These are phyloP conservation scores for Teunomyces atbi DNA, from an alignment of 805 yeast species.

Conservation along the genomic window DNA sequence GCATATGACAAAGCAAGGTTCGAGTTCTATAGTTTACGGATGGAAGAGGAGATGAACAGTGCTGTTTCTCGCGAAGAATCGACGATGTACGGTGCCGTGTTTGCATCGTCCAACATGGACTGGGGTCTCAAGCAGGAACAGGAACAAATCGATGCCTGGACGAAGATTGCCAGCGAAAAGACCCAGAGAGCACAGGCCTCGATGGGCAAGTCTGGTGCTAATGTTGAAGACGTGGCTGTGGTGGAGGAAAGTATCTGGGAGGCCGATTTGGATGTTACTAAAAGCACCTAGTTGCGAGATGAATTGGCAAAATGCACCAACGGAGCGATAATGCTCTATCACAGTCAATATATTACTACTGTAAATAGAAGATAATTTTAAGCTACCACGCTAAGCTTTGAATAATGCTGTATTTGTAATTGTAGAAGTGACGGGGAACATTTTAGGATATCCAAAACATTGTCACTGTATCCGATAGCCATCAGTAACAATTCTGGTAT, in stretches of 20 bases:
- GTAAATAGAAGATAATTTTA: too few relatives aligned
- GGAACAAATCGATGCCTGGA: constrained; percentile 70
- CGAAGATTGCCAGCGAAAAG: constrained; percentile 60
- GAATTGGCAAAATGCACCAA: too few relatives aligned
- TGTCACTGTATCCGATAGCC: too few relatives aligned
- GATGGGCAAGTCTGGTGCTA: constrained; percentile 13
- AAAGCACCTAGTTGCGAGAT: neutral
- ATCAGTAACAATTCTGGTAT: too few relatives aligned
- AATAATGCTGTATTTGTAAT: too few relatives aligned
- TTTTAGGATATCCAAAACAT: too few relatives aligned
- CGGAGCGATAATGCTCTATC: too few relatives aligned
- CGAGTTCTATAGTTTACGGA: constrained; percentile 84
- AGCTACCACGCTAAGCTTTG: too few relatives aligned
- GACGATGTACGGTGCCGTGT: constrained; percentile 79
- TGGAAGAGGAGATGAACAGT: constrained; percentile 76
- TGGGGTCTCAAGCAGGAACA: constrained; percentile 73
- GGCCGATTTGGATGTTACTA: constrained; percentile 11
- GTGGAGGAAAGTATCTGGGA: constrained; percentile 26
- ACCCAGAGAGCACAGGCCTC: constrained; percentile 57
- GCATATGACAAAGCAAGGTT: constrained; percentile 86
- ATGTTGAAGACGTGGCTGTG: constrained; percentile 12
- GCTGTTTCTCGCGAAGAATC: constrained; percentile 79
- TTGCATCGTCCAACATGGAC: constrained; percentile 58
- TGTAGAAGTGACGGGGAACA: too few relatives aligned
- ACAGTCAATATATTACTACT: too few relatives aligned